phyloP scores from a whole-genome alignment of 768 basidiomycete species.

The Leccinum rimulosum region DNA sequence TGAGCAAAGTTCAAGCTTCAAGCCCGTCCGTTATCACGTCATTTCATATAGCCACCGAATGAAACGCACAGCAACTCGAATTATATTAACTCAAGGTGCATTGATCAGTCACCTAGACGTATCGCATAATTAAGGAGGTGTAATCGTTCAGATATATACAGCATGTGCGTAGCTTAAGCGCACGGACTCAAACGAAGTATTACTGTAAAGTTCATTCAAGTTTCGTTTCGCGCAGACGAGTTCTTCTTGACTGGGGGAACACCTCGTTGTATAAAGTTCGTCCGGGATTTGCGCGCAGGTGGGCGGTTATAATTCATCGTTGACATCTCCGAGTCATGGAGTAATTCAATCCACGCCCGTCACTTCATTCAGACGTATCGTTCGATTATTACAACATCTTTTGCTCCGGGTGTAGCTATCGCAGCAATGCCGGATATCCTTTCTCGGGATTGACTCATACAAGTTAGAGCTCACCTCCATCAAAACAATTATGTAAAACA shows the following conservation, averaged over 20 bases:
- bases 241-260: slow-evolving; percentile 11
- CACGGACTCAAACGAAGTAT: slow-evolving; percentile 14
- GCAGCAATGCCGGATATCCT: slow-evolving; percentile 7
- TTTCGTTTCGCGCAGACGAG: neutral
- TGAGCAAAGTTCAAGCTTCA: slow-evolving; percentile 30
- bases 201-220: neutral
- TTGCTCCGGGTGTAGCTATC: slow-evolving; percentile 13
- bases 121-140: slow-evolving; percentile 17
- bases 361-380: slow-evolving; percentile 1
- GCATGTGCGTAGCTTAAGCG: slow-evolving; percentile 21
- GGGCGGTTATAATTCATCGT: neutral
- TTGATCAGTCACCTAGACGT: slow-evolving; percentile 17
- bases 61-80: slow-evolving; percentile 14
- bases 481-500: slow-evolving; percentile 4
- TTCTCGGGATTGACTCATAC: slow-evolving; percentile 8
- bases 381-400: slow-evolving; percentile 10
- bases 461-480: slow-evolving; percentile 7
- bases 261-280: slow-evolving; percentile 10
- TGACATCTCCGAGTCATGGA: neutral
- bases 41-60: slow-evolving; percentile 21
- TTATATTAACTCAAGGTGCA: slow-evolving; percentile 7
- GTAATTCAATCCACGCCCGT: slow-evolving; percentile 5
- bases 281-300: neutral
- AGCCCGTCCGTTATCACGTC: slow-evolving; percentile 27
- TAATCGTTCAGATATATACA: slow-evolving; percentile 11